Evolutionary conservation across 1,284 basidiomycete genomes (phyloP).

Genomic region (Takashimella koratensis): DNA sequence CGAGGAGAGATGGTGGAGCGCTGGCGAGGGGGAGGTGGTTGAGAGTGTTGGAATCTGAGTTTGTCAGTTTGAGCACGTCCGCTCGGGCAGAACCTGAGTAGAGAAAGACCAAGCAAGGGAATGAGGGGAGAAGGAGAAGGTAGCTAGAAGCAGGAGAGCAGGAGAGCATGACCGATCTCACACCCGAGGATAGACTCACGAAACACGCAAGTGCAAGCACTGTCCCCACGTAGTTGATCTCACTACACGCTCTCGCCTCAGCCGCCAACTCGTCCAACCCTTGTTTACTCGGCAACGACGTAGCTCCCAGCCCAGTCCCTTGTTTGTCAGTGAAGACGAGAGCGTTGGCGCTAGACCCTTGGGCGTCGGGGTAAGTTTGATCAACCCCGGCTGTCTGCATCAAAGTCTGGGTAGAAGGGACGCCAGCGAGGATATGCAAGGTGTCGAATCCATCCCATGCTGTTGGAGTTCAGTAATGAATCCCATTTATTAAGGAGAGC

Average conservation of each 20-base stretch:
- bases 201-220: constrained; percentile 51
- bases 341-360: constrained; percentile 2
- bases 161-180: no score
- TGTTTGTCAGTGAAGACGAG: constrained; percentile 4
- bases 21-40: constrained; percentile 64
- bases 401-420: constrained; percentile 74
- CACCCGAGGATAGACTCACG: no score
- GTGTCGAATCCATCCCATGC: constrained; percentile 82
- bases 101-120: no score
- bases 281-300: constrained; percentile 19
- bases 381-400: constrained; percentile 67
- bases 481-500: not conserved
- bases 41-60: constrained; percentile 71
- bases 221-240: constrained; percentile 53
- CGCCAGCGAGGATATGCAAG: constrained; percentile 76
- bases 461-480: constrained; percentile 39
- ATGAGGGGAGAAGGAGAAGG: not conserved
- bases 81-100: not conserved
- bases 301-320: not conserved
- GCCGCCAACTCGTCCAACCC: constrained; percentile 47
- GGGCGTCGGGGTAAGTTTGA: constrained; percentile 26
- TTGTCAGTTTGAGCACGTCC: no score
- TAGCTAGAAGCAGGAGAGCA: not conserved
- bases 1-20: constrained; percentile 74
- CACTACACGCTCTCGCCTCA: constrained; percentile 44